phyloP scores from a whole-genome alignment of 2,329 filamentous ascomycete species.

The Chaetomium olivaceum region DNA sequence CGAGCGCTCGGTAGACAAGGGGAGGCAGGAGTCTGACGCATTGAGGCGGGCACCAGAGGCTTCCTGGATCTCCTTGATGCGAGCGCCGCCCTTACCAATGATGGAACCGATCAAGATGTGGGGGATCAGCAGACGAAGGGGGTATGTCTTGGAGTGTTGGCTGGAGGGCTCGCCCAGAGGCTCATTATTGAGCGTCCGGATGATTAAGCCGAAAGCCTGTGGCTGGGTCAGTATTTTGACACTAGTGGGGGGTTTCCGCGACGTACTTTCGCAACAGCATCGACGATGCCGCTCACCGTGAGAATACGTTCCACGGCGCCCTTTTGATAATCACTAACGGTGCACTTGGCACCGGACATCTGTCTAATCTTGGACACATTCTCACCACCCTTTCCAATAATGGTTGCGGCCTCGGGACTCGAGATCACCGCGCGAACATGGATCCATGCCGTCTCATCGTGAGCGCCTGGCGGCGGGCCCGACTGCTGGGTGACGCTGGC shows the following conservation, averaged over 20 bases:
- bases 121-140: conserved; percentile 89
- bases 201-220: conserved; percentile 94
- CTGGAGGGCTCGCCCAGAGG: conserved; percentile 84
- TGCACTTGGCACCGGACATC: conserved; percentile 95
- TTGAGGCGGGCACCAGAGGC: conserved; percentile 95
- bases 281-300: conserved; percentile 93
- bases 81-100: conserved; percentile 93
- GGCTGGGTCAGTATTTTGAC: conserved; percentile 34
- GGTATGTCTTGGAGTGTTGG: conserved; percentile 94
- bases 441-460: conserved; percentile 95
- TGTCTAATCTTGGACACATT: conserved; percentile 97
- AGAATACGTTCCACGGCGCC: conserved; percentile 96
- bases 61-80: conserved; percentile 98
- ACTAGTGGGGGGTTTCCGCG: background rate
- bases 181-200: conserved; percentile 97
- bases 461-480: conserved; percentile 55
- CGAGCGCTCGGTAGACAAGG: conserved; percentile 94
- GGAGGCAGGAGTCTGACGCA: conserved; percentile 91
- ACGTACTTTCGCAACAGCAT: conserved; percentile 87
- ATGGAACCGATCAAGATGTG: conserved; percentile 98
- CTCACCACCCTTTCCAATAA: conserved; percentile 98
- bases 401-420: conserved; percentile 93
- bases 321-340: conserved; percentile 96
- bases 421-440: conserved; percentile 97
- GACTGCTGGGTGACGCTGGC: conserved; percentile 43